phyloP scores from a whole-genome alignment of 2,329 filamentous ascomycete species.

The Phialophora verrucosa region DNA sequence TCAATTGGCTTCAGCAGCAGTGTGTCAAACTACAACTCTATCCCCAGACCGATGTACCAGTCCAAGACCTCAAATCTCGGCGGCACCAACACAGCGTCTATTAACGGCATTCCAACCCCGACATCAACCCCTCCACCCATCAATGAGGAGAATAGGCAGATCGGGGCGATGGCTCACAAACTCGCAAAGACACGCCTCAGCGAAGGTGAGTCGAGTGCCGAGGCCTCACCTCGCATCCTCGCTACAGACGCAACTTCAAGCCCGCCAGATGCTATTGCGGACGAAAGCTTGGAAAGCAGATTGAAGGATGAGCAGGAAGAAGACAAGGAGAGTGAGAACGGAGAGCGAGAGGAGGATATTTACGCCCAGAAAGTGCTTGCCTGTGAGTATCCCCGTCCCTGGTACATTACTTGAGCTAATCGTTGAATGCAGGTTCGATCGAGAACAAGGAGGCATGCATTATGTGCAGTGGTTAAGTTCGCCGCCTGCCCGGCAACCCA shows the following conservation, averaged over 20 bases:
- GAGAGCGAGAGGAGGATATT: slow-evolving; percentile 84
- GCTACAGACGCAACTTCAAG: slow-evolving; percentile 69
- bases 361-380: slow-evolving; percentile 90
- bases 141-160: slow-evolving; percentile 59
- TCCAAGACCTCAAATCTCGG: slow-evolving; percentile 52
- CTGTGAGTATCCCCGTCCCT: slow-evolving; percentile 65
- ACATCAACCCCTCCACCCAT: slow-evolving; percentile 68
- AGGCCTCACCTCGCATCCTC: slow-evolving; percentile 74
- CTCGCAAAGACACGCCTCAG: slow-evolving; percentile 59
- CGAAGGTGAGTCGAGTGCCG: slow-evolving; percentile 75
- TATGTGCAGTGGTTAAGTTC: slow-evolving; percentile 89
- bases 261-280: slow-evolving; percentile 55
- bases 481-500: background rate
- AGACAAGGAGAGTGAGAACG: slow-evolving; percentile 72
- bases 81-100: slow-evolving; percentile 47
- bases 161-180: slow-evolving; percentile 51
- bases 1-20: slow-evolving; percentile 63
- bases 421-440: slow-evolving; percentile 73
- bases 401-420: background rate
- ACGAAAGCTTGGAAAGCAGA: slow-evolving; percentile 63
- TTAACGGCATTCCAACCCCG: slow-evolving; percentile 72
- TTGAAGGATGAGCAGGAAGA: slow-evolving; percentile 68
- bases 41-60: slow-evolving; percentile 71
- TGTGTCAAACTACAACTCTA: slow-evolving; percentile 54
- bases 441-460: slow-evolving; percentile 93